Conservation (phyloP, 176 grass and related monocot species). For the Dendrocalamus sinicus region DNA sequence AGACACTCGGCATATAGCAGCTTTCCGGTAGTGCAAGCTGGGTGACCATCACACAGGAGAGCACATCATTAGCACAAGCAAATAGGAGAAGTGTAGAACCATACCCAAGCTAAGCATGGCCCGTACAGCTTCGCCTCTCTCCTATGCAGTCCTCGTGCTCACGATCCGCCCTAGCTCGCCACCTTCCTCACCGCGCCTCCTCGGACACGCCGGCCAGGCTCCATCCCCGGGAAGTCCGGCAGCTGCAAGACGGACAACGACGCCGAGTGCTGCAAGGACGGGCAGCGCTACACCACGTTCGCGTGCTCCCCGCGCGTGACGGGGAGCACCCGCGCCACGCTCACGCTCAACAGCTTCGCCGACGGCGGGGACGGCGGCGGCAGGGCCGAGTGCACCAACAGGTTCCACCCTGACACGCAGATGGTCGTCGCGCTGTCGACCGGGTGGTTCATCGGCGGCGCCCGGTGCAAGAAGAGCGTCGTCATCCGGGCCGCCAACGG, state of each 20-base stretch:
- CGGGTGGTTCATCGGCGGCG: slow-evolving; percentile 23
- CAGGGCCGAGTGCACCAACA: slow-evolving; percentile 30
- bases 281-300: slow-evolving; percentile 6
- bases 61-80: not conserved
- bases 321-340: slow-evolving; percentile 14
- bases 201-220: slow-evolving; percentile 32
- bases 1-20: not conserved
- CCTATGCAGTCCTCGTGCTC: not conserved
- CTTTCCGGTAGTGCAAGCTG: not conserved
- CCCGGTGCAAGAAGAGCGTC: slow-evolving; percentile 33
- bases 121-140: no score
- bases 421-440: slow-evolving; percentile 51
- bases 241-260: not conserved
- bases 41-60: not conserved
- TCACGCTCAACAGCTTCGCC: slow-evolving; percentile 48
- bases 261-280: slow-evolving; percentile 34
- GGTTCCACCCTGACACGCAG: slow-evolving; percentile 41
- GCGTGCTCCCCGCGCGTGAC: slow-evolving; percentile 36
- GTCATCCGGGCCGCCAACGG: slow-evolving; percentile 45
- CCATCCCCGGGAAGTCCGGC: slow-evolving; percentile 10
- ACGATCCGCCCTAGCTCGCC: not conserved
- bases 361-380: slow-evolving; percentile 29
- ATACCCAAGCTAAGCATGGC: not conserved
- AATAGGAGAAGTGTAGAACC: not conserved
- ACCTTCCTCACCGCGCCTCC: slow-evolving; percentile 22